These are phyloP conservation scores for Hibiscus mutabilis DNA, from an alignment of 345 rosid species.

Conservation along the genomic window DNA sequence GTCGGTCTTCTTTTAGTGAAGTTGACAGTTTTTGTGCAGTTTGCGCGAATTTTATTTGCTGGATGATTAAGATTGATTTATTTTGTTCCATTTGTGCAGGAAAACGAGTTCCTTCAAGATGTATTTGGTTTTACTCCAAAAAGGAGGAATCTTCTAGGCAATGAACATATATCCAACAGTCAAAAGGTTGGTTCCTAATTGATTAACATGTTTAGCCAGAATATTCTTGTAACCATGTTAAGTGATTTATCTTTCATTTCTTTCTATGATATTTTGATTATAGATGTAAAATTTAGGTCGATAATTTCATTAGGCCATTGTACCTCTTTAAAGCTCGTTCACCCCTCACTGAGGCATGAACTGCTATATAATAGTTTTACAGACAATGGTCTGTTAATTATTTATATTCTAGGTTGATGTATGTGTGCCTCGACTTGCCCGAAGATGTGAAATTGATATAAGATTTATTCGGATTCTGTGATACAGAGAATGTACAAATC, in stretches of 20 bases:
- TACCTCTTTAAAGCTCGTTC: no score
- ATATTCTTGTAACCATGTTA: neutral
- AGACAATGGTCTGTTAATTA: neutral
- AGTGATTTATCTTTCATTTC: no score
- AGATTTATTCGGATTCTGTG: neutral
- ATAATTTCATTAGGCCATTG: neutral
- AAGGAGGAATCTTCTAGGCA: conserved; percentile 33
- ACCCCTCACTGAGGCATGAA: neutral
- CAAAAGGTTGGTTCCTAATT: conserved; percentile 51
- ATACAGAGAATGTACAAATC: conserved; percentile 67
- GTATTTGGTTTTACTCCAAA: conserved; percentile 64
- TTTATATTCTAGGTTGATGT: neutral
- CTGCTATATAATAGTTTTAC: neutral
- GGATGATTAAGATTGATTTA: neutral
- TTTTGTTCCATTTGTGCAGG: conserved; percentile 37
- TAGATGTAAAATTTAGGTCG: neutral
- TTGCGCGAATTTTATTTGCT: neutral
- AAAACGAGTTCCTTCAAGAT: conserved; percentile 77
- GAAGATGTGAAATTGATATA: neutral
- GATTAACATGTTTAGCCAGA: neutral
- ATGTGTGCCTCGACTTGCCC: neutral
- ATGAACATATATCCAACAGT: conserved; percentile 32
- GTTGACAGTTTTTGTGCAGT: neutral
- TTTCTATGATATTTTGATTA: neutral
- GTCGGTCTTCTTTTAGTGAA: conserved; percentile 29